Conservation (phyloP, 306 rosid species). For the Clitoria ternatea region DNA sequence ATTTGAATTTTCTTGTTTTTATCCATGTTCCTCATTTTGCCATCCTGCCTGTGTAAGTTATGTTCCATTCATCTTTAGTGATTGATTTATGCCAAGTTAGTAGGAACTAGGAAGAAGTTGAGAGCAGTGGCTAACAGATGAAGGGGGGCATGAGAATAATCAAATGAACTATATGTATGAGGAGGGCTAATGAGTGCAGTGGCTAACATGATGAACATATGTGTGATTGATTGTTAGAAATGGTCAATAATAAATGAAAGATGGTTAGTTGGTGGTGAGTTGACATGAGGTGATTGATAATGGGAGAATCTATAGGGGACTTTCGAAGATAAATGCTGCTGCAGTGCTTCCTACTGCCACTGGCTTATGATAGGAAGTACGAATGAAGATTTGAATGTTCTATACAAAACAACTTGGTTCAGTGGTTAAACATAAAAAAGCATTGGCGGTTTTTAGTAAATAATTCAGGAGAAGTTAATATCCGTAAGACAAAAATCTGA, state of each 20-base stretch:
- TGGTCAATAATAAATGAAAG: not conserved
- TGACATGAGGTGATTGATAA: constrained; percentile 5
- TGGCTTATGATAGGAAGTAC: constrained; percentile 1
- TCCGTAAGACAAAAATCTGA: constrained; percentile 10
- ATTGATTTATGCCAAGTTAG: constrained; percentile 17
- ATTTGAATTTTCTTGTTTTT: not conserved
- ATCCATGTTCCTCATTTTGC: not conserved
- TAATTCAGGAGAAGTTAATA: not conserved
- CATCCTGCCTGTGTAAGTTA: not conserved
- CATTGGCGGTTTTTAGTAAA: not conserved
- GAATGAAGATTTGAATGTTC: not conserved
- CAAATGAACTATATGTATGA: constrained; percentile 14
- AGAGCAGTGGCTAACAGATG: not conserved
- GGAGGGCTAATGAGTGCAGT: constrained; percentile 5
- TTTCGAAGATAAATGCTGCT: not conserved
- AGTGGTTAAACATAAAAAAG: constrained; percentile 19
- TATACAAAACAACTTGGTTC: not conserved
- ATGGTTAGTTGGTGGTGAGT: not conserved
- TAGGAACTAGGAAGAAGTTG: not conserved
- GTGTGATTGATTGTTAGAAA: not conserved
- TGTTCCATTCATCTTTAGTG: not conserved
- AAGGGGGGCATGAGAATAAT: not conserved
- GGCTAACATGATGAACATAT: too few species aligned
- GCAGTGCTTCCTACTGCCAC: too few species aligned
- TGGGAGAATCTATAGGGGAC: constrained; percentile 20